phyloP scores from a whole-genome alignment of 768 basidiomycete species.

The Agrocybe praecox region DNA sequence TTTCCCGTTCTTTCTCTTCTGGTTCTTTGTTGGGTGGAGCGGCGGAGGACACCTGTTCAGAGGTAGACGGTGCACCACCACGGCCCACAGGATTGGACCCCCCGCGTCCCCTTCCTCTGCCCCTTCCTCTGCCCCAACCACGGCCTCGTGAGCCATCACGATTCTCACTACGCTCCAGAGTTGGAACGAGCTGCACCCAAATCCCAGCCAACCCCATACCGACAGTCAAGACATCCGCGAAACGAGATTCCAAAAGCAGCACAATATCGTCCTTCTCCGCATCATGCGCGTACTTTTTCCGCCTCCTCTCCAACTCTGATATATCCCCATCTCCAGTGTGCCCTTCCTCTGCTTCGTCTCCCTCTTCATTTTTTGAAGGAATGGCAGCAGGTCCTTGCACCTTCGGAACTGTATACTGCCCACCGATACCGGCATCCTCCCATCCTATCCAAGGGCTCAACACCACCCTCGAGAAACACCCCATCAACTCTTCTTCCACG shows the following conservation, averaged over 20 bases:
- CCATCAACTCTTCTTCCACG: slow-evolving; percentile 51
- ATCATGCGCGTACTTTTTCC: slow-evolving; percentile 30
- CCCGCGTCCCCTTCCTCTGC: slow-evolving; percentile 4
- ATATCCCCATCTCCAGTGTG: neutral
- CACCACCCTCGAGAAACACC: slow-evolving; percentile 48
- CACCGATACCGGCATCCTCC: slow-evolving; percentile 23
- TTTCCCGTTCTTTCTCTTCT: slow-evolving; percentile 6
- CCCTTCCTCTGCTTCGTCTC: slow-evolving; percentile 1
- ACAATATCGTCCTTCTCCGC: slow-evolving; percentile 53
- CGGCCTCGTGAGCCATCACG: slow-evolving; percentile 6
- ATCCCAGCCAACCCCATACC: slow-evolving; percentile 63
- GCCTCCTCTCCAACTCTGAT: neutral
- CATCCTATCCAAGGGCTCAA: slow-evolving; percentile 57
- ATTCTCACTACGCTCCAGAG: neutral
- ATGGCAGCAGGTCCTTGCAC: slow-evolving; percentile 1
- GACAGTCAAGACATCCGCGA: slow-evolving; percentile 38
- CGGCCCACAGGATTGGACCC: neutral
- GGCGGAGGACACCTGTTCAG: neutral
- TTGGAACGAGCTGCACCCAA: slow-evolving; percentile 60
- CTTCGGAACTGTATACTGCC: slow-evolving; percentile 10
- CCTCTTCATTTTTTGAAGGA: neutral
- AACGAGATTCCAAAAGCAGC: slow-evolving; percentile 47
- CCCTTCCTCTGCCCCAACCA: slow-evolving; percentile 16
- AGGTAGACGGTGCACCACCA: neutral
- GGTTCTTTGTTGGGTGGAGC: slow-evolving; percentile 1